Evolutionary conservation across 257 asterid species (phyloP).

Genomic region (Nicotiana knightiana): DNA sequence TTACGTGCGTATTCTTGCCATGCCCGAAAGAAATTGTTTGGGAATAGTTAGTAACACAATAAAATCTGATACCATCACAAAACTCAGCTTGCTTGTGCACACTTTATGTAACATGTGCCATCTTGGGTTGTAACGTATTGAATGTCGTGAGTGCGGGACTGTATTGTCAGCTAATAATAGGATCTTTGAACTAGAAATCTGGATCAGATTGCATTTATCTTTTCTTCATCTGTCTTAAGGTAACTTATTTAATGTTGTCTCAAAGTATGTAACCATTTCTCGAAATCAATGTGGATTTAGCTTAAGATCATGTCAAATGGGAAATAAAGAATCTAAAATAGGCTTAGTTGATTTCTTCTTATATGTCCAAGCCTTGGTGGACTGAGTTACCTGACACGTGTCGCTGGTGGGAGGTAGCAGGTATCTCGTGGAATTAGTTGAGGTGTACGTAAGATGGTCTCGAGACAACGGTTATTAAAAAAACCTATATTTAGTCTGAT

Average conservation of each 20-base stretch:
- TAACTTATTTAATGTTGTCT: neutral
- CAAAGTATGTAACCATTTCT: neutral
- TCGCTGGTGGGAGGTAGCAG: too few relatives aligned
- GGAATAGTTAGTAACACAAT: neutral
- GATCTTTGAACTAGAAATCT: neutral
- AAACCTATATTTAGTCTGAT: neutral
- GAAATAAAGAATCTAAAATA: neutral
- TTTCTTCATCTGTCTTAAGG: neutral
- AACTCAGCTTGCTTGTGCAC: neutral
- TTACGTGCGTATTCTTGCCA: neutral
- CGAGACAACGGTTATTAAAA: too few relatives aligned
- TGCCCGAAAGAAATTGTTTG: neutral
- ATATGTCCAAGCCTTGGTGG: too few relatives aligned
- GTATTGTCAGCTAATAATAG: neutral
- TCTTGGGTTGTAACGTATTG: neutral
- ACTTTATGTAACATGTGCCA: neutral
- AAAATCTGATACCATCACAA: neutral
- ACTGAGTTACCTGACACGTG: too few relatives aligned
- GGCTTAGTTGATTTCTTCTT: neutral
- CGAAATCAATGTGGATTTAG: neutral
- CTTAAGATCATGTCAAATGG: neutral
- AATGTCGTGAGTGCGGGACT: neutral
- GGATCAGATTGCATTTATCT: neutral
- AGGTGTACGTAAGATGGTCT: too few relatives aligned
- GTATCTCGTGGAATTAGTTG: too few relatives aligned